These are phyloP conservation scores for Suhomyces coccinellae DNA, from an alignment of 1,139 yeast species.

Conservation along the genomic window DNA sequence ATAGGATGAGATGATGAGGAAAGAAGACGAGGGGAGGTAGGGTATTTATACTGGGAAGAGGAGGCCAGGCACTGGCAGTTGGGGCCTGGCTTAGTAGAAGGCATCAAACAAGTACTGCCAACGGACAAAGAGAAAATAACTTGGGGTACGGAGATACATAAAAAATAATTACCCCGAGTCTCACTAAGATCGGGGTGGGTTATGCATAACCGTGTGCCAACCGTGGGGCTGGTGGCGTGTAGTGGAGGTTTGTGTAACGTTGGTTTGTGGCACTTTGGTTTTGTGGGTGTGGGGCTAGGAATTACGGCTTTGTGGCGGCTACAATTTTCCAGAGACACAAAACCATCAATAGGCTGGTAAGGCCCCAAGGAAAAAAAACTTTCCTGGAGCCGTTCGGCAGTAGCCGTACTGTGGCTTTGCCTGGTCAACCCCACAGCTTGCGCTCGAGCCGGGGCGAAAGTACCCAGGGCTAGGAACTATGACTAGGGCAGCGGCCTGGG, in stretches of 20 bases:
- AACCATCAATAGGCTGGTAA: background rate
- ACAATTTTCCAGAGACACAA: conserved; percentile 4
- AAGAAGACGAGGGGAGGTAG: background rate
- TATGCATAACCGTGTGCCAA: background rate
- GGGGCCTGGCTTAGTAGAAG: background rate
- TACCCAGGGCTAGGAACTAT: background rate
- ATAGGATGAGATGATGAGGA: conserved; percentile 7
- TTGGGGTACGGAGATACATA: conserved; percentile 2
- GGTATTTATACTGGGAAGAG: conserved; percentile 9
- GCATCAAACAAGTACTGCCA: background rate
- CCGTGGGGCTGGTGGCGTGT: background rate
- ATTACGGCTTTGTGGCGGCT: background rate
- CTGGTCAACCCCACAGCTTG: too few species aligned
- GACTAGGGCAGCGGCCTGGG: background rate
- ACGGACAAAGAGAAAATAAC: background rate
- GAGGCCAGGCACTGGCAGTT: background rate
- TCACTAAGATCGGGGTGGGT: background rate
- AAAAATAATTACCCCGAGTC: conserved; percentile 5
- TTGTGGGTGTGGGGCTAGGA: background rate
- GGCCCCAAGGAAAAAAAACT: background rate
- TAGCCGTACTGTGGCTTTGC: background rate
- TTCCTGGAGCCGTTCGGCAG: background rate
- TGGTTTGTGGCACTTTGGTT: too few species aligned
- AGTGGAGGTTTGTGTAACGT: background rate
- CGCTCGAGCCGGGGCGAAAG: too few species aligned